A percentile compares a stretch with the other conserved stretches of the same genome.
Conservation (phyloP, 2,329 filamentous ascomycete species). For the Claviceps maximensis region DNA sequence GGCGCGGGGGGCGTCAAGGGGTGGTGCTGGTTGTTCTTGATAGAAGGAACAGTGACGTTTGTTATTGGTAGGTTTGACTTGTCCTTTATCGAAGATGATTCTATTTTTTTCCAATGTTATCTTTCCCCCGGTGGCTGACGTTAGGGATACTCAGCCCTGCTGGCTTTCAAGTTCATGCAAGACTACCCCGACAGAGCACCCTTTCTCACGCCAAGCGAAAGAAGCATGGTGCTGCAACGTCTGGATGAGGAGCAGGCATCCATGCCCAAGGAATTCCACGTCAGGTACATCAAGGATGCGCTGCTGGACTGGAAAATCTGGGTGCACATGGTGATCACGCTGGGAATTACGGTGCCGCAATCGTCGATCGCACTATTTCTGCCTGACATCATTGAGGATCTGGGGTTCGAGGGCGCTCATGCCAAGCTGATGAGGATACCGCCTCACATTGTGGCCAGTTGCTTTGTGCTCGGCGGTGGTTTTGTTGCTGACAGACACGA, state of each 20-base stretch:
- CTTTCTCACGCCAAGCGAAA: constrained; percentile 33
- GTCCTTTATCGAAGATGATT: background rate
- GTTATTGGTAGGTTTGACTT: constrained; percentile 19
- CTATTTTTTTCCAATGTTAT: background rate
- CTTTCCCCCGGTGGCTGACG: background rate
- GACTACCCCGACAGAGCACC: constrained; percentile 43
- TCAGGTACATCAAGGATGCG: constrained; percentile 41
- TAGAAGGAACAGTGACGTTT: constrained; percentile 43
- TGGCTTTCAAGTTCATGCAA: constrained; percentile 38
- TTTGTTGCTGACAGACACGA: constrained; percentile 27
- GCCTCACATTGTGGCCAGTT: constrained; percentile 23
- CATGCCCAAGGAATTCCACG: constrained; percentile 43
- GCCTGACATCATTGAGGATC: constrained; percentile 22
- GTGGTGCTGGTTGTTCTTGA: constrained; percentile 73
- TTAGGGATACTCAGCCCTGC: constrained; percentile 24
- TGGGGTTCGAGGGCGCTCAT: constrained; percentile 23
- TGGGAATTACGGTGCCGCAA: constrained; percentile 34
- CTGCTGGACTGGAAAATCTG: constrained; percentile 44
- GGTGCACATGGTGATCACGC: constrained; percentile 47
- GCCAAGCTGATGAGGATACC: constrained; percentile 27
- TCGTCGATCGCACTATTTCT: constrained; percentile 26
- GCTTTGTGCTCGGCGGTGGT: constrained; percentile 25
- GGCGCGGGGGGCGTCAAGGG: constrained; percentile 38
- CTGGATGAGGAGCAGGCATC: constrained; percentile 29
- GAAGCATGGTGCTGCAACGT: constrained; percentile 27